A percentile compares a stretch with the other conserved stretches of the same genome.
phyloP scores from a whole-genome alignment of 176 grass and related monocot genomes.

The Carex pumila region DNA sequence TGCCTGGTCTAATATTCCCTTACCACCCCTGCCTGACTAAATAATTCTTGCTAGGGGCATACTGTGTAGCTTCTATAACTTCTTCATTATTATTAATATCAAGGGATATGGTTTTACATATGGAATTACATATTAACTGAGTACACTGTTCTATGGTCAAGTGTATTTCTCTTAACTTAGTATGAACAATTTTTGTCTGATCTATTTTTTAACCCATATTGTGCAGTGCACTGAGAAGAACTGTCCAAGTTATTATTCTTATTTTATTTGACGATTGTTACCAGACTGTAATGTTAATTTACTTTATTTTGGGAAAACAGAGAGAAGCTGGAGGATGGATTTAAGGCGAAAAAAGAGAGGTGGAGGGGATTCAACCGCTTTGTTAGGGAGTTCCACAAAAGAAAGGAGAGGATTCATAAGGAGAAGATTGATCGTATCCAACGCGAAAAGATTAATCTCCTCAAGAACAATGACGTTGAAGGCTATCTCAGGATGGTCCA shows the following conservation, averaged over 20 bases:
- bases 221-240: not conserved
- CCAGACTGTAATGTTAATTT: not conserved
- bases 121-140: not conserved
- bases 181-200: not conserved
- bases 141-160: not conserved
- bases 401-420: conserved; percentile 80
- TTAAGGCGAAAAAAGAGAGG: conserved; percentile 89
- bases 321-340: conserved; percentile 84
- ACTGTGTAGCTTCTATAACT: not conserved
- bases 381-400: conserved; percentile 93
- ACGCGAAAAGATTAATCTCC: conserved; percentile 93
- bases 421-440: conserved; percentile 98
- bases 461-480: conserved; percentile 99
- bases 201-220: not conserved
- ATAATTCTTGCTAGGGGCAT: not conserved
- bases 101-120: not conserved
- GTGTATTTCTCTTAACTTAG: not conserved
- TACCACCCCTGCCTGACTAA: not conserved
- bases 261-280: not conserved
- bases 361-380: conserved; percentile 86
- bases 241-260: not conserved
- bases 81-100: not conserved
- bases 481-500: conserved; percentile 99
- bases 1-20: too few species aligned
- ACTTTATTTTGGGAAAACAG: conserved; percentile 27